Percentiles rank a stretch among this genome's conserved stretches.
Conservation (phyloP, 2,329 filamentous ascomycete species). For the Ceratocystis cacaofunesta region DNA sequence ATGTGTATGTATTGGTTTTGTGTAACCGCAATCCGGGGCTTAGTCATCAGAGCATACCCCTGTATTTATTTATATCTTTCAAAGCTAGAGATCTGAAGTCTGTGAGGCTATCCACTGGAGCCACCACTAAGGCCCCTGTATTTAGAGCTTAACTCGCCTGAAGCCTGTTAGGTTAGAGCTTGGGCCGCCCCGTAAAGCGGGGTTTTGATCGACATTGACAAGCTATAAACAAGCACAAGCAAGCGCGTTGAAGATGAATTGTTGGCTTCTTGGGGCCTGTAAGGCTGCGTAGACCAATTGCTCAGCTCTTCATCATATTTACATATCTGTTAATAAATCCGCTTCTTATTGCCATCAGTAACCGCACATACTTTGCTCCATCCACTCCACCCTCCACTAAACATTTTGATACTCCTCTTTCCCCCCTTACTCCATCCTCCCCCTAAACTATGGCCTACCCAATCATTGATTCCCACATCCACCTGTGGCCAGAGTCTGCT, state of each 20-base stretch:
- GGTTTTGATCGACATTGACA: neutral
- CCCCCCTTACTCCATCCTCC: neutral
- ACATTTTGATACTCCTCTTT: neutral
- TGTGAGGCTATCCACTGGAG: neutral
- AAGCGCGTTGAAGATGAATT: neutral
- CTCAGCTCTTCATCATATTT: too few species aligned
- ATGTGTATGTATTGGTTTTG: neutral
- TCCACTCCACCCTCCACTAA: too few species aligned
- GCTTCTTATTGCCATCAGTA: too few species aligned
- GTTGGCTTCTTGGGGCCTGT: neutral
- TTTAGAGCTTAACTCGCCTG: neutral
- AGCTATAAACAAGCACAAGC: neutral
- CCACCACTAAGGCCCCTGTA: neutral
- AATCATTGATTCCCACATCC: slow-evolving; percentile 83
- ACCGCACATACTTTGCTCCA: too few species aligned
- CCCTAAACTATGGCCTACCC: slow-evolving; percentile 28
- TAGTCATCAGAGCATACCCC: neutral
- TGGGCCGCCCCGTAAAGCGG: neutral
- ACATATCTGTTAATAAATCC: too few species aligned
- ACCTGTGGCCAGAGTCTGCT: slow-evolving; percentile 64
- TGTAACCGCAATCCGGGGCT: neutral
- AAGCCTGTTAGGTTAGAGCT: neutral
- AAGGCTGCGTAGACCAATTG: too few species aligned
- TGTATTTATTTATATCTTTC: neutral
- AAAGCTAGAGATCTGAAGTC: neutral